Evolutionary conservation across 2,329 filamentous ascomycete species (phyloP), one percentile per base, ranked within the genome.

Genomic region (Aspergillus udagawae): DNA sequence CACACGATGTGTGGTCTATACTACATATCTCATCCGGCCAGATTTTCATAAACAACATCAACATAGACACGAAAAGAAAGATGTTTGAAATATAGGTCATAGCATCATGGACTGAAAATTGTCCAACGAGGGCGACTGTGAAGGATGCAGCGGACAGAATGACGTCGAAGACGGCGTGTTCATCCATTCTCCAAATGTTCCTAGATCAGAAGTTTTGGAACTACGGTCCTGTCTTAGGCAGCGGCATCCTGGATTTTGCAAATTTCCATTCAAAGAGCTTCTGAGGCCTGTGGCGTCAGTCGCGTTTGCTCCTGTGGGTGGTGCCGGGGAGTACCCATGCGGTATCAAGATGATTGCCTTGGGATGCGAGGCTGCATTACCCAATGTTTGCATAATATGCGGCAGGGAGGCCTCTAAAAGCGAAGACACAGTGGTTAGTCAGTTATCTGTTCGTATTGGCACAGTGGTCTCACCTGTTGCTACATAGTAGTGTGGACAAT

Each of bases 341-440:
- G 56, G 58, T 20, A 65, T 51, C 1, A 65, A 23, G 35, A 65
- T 59, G n/a, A 65, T 57, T 2, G 60, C 60, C 21, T 63, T 61
- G 5, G 60, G 51, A 10, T 56, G 54, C 7, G 54, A 44, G 7
- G 54, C 17, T 7, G 52, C 51, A 4, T 52, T 44, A 7, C 56
- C 52, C 2, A 65, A 23, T 2, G 55, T 52, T 44, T 65, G 63
- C 35, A 65, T 55, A 4, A 64, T 59, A 42, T 65, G 63, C 4
- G 62, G 63, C 4, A 65, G 59, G 20, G 60, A 57, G 1, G 54
- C 32, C 23, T 65, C 63, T 65, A 10, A 12, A 12, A 21, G 8
- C 3, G n/a, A 21, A 9, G 4, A 44, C 10, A n/a, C 14, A 1
- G 17, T 51, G 44, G 52, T 47, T 14, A 42, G 29, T n/a, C 4